Percentiles rank a stretch among this genome's conserved stretches.
These are phyloP conservation scores for Apiospora koreana DNA, from an alignment of 2,329 filamentous ascomycete genomes.

Conservation along the genomic window DNA sequence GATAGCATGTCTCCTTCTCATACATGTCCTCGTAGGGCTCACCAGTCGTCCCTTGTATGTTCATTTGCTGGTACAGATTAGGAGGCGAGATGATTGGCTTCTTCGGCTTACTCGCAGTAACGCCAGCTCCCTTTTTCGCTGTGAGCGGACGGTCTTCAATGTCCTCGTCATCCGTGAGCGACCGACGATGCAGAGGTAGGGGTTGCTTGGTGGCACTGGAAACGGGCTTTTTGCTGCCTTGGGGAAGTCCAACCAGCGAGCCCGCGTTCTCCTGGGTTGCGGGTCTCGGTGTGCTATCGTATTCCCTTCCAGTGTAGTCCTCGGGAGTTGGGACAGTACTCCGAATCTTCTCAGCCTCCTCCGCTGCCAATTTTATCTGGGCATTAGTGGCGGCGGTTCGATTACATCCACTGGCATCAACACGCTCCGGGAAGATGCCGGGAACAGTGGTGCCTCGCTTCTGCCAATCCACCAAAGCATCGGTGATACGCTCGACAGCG, in stretches of 20 bases:
- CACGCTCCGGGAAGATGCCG: conserved; percentile 76
- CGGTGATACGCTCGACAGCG: conserved; percentile 81
- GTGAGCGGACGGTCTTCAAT: conserved; percentile 13
- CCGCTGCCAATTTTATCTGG: conserved; percentile 21
- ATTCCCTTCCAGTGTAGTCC: conserved; percentile 10
- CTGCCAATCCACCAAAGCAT: conserved; percentile 77
- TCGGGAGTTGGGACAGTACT: not conserved
- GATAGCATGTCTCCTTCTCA: conserved; percentile 47
- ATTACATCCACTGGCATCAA: conserved; percentile 82
- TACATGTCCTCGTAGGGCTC: conserved; percentile 13
- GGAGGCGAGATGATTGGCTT: conserved; percentile 11
- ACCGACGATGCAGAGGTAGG: not conserved
- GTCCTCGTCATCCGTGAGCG: not conserved
- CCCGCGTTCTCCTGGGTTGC: not conserved
- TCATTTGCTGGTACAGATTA: conserved; percentile 16
- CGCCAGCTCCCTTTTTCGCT: conserved; percentile 1
- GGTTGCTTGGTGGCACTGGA: not conserved
- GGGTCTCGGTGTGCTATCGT: not conserved
- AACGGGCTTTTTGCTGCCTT: not conserved
- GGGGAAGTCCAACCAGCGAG: not conserved
- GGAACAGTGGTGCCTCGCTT: conserved; percentile 66
- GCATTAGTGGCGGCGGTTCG: conserved; percentile 46
- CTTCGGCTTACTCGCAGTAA: not conserved
- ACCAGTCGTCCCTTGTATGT: conserved; percentile 3
- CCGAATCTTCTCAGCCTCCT: conserved; percentile 1